phyloP scores from a whole-genome alignment of 1,284 basidiomycete genomes.

The Somion occarium region DNA sequence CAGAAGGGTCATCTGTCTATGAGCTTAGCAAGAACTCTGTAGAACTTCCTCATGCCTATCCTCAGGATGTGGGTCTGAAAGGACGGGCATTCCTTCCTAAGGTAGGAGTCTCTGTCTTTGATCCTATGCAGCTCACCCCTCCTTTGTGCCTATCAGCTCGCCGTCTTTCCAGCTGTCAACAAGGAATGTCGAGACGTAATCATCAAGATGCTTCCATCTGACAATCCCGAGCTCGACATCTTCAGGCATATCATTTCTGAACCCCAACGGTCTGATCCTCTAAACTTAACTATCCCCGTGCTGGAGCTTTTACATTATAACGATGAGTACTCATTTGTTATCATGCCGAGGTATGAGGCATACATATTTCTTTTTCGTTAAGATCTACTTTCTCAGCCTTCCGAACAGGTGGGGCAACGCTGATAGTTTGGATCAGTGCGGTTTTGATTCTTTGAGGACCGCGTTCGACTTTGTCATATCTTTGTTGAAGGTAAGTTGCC shows the following conservation, averaged over 20 bases:
- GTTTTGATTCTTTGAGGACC: background rate
- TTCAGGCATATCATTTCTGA: background rate
- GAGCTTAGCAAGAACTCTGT: background rate
- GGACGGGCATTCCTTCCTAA: background rate
- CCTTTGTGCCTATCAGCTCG: background rate
- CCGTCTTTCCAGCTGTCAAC: background rate
- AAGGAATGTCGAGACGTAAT: background rate
- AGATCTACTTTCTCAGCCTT: background rate
- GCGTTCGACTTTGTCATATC: background rate
- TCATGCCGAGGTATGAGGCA: background rate
- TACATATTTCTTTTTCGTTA: background rate
- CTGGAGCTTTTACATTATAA: background rate
- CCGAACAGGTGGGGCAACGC: background rate
- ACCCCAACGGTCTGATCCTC: background rate
- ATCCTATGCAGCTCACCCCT: background rate
- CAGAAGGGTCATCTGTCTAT: background rate
- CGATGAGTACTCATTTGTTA: background rate
- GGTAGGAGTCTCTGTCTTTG: background rate
- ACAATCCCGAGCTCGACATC: background rate
- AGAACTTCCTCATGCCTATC: background rate
- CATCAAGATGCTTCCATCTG: background rate
- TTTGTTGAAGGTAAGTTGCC: background rate
- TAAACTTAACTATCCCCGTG: background rate
- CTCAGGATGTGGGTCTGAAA: background rate
- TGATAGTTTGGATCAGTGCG: background rate